These are phyloP conservation scores for Rubus parviflorus DNA, from an alignment of 306 rosid genomes.

Conservation along the genomic window DNA sequence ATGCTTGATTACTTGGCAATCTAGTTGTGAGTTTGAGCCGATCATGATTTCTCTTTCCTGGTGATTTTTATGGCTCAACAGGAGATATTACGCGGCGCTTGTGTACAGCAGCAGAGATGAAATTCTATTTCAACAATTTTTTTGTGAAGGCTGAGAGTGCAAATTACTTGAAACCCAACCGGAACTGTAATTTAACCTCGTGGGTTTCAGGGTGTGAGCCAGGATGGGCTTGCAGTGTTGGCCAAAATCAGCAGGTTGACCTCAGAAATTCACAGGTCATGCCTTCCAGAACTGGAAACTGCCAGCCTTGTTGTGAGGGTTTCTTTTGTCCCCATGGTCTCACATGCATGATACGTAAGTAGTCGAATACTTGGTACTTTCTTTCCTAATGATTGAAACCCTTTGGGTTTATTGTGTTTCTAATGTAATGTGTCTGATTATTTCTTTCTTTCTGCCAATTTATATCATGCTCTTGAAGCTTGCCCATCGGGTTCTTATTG, in stretches of 20 bases:
- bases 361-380: not conserved
- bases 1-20: not conserved
- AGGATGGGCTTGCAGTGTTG: conserved; percentile 90
- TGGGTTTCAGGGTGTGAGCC: conserved; percentile 99
- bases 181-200: conserved; percentile 86
- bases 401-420: not conserved
- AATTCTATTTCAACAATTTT: conserved; percentile 63
- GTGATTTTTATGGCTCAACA: conserved; percentile 38
- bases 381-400: not conserved
- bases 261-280: conserved; percentile 56
- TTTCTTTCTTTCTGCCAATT: conserved; percentile 27
- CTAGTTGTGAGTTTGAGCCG: not conserved
- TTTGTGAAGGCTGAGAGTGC: conserved; percentile 46
- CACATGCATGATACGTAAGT: conserved; percentile 99
- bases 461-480: conserved; percentile 53
- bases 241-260: conserved; percentile 51
- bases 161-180: conserved; percentile 70
- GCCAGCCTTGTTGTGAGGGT: conserved; percentile 90
- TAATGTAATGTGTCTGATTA: conserved; percentile 33
- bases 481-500: conserved; percentile 96
- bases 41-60: conserved; percentile 14
- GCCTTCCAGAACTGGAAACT: conserved; percentile 71
- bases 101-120: conserved; percentile 86
- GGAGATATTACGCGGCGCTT: conserved; percentile 71
- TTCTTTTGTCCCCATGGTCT: conserved; percentile 95